Evolutionary conservation across 306 rosid species (phyloP), one percentile per base, ranked within the genome.

Genomic region (Cicer cuneatum): DNA sequence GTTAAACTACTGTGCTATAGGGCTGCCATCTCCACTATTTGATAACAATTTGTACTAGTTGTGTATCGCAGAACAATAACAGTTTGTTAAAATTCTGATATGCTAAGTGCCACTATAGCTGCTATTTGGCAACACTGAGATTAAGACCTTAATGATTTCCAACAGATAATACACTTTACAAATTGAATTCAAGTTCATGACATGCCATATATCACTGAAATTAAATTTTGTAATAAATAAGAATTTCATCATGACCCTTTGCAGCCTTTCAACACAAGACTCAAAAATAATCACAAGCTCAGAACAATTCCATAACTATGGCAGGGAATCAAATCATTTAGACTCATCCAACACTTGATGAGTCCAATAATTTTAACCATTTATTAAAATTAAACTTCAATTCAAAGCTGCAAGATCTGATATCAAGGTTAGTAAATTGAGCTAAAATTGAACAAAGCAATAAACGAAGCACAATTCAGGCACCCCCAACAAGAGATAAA

Each of bases 341-440:
- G 14, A 7, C 47, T 69, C 15, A 82, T 9, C 14, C 35, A 11
- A 43, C 49, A n/a, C 48, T 35, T 53, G 9, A 29, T 13, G 48
- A 16, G n/a, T n/a, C n/a, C n/a, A n/a, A n/a, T n/a, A n/a, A n/a
- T n/a, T n/a, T 35, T 1, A 49, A 16, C 35, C 1, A 14, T 7
- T 1, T 5, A 39, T 63, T 9, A 45, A 13, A 48, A 16, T 15
- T n/a, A 48, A 48, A 48, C 7, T 48, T 49, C 1, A 14, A 19
- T 47, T 58, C 14, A 46, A 53, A 53, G 4, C 1, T 24, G 19
- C 33, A 43, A 65, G 73, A 79, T 80, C 75, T 71, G 29, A 60
- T 45, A 70, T 13, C 8, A 49, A 46, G 38, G 7, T 35, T 57
- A 66, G 46, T 63, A 39, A 75, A 80, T 70, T 42, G 21, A 60